Conservation (phyloP, 805 yeast genomes). For the Saccharomyces paradoxus region DNA sequence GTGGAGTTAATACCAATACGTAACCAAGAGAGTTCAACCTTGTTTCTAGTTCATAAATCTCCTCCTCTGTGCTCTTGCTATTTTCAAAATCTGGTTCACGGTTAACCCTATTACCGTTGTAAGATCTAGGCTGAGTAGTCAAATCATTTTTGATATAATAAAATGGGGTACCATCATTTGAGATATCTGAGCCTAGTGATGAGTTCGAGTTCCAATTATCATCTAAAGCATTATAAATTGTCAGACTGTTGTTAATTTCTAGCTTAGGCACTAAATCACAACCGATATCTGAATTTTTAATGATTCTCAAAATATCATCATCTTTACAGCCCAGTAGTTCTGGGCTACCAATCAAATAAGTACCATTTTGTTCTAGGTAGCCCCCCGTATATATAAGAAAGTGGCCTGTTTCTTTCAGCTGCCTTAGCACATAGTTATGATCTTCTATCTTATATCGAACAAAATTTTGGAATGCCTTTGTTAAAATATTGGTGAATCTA, state of each 20-base stretch:
- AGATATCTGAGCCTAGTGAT: constrained; percentile 24
- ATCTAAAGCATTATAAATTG: constrained; percentile 20
- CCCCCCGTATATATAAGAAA: constrained; percentile 66
- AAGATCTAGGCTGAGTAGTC: constrained; percentile 4
- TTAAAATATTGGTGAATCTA: constrained; percentile 62
- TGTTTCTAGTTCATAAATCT: constrained; percentile 20
- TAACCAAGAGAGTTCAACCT: constrained; percentile 42
- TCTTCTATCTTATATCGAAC: constrained; percentile 50
- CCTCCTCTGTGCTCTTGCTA: constrained; percentile 28
- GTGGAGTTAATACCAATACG: constrained; percentile 64
- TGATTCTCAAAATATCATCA: constrained; percentile 37
- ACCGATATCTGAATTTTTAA: constrained; percentile 44
- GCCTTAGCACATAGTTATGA: constrained; percentile 44
- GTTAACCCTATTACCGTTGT: constrained; percentile 4
- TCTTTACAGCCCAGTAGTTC: constrained; percentile 34
- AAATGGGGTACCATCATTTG: constrained; percentile 20
- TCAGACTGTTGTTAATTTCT: constrained; percentile 25
- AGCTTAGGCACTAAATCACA: constrained; percentile 35
- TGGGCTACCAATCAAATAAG: constrained; percentile 69
- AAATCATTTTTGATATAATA: constrained; percentile 15
- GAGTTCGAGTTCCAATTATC: constrained; percentile 19
- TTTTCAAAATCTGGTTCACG: constrained; percentile 18
- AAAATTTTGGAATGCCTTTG: constrained; percentile 67
- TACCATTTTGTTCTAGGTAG: constrained; percentile 62
- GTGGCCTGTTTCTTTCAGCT: constrained; percentile 58